A percentile compares a stretch with the other conserved stretches of the same genome.
These are phyloP conservation scores for Sugiyamaella qingdaonensis DNA, from an alignment of 805 yeast species.

Conservation along the genomic window DNA sequence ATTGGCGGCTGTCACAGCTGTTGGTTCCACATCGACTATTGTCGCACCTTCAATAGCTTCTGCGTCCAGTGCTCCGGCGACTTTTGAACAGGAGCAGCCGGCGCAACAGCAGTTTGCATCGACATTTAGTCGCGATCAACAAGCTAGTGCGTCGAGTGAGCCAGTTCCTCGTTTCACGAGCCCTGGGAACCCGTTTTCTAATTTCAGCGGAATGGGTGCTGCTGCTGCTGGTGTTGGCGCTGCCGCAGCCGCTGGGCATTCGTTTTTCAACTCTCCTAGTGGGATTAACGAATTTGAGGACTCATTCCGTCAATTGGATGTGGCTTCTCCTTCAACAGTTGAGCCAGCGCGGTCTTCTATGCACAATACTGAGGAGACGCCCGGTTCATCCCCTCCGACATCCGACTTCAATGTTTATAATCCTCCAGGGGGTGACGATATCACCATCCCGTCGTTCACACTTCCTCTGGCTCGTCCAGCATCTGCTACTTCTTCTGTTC, in stretches of 20 bases:
- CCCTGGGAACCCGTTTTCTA: slow-evolving; percentile 3
- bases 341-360: slow-evolving; percentile 24
- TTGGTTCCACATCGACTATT: slow-evolving; percentile 9
- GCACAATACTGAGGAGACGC: slow-evolving; percentile 20
- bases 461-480: slow-evolving; percentile 58
- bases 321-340: slow-evolving; percentile 26
- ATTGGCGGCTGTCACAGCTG: slow-evolving; percentile 38
- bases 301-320: slow-evolving; percentile 21
- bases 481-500: slow-evolving; percentile 84
- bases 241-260: slow-evolving; percentile 23
- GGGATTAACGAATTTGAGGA: slow-evolving; percentile 23
- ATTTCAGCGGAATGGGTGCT: slow-evolving; percentile 3
- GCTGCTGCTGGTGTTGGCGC: slow-evolving; percentile 18
- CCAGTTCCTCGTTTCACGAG: neutral
- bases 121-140: neutral
- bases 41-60: slow-evolving; percentile 1
- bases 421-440: slow-evolving; percentile 8
- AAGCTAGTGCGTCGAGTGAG: neutral
- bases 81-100: neutral
- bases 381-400: slow-evolving; percentile 28
- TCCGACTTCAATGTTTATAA: slow-evolving; percentile 23
- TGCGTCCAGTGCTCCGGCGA: neutral
- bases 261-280: slow-evolving; percentile 1
- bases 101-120: neutral
- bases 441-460: slow-evolving; percentile 35